Evolutionary conservation across 352 stramenopile genomes (phyloP).

Genomic region (Pythium rishiriense): DNA sequence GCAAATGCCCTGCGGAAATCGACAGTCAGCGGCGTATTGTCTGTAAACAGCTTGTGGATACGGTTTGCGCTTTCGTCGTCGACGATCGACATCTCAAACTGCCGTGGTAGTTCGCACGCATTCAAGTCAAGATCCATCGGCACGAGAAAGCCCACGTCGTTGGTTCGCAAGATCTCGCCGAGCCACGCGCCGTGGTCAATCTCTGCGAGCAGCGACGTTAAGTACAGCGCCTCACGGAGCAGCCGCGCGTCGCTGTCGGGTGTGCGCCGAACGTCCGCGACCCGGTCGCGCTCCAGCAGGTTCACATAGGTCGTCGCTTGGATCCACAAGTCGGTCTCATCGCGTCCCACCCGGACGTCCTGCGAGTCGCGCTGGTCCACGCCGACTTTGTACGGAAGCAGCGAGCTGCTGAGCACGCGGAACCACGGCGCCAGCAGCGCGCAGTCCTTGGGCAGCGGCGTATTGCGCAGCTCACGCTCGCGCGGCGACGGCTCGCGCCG

Average conservation of each 20-base stretch:
- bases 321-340: constrained; percentile 1
- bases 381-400: neutral
- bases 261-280: neutral
- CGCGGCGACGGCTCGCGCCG: neutral
- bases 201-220: neutral
- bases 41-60: neutral
- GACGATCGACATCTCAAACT: neutral
- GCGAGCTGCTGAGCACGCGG: neutral
- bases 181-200: constrained; percentile 5
- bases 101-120: neutral
- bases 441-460: neutral
- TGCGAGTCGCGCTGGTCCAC: neutral
- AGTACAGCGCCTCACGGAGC: constrained; percentile 1
- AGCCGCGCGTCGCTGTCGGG: neutral
- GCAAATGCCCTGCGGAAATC: neutral
- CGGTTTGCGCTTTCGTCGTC: neutral
- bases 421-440: neutral
- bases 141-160: constrained; percentile 2
- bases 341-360: neutral
- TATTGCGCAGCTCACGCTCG: neutral
- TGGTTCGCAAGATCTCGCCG: neutral
- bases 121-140: neutral
- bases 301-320: neutral
- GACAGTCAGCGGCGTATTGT: neutral
- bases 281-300: neutral